phyloP scores from a whole-genome alignment of 768 basidiomycete genomes.

The Cyclocybe cylindracea region DNA sequence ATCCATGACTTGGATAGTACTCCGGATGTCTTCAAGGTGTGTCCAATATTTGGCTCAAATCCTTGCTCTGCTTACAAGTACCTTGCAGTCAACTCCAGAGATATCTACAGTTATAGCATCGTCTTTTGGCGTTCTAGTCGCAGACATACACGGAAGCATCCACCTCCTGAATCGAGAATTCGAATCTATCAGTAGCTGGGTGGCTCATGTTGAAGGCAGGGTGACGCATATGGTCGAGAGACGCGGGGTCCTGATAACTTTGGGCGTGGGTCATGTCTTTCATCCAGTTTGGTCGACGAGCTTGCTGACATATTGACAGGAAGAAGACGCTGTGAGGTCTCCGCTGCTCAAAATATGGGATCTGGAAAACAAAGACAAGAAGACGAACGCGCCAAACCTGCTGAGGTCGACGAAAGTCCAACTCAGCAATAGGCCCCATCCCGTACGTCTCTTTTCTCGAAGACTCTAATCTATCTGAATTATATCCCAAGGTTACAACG shows the following conservation, averaged over 20 bases:
- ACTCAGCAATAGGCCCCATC: conserved; percentile 74
- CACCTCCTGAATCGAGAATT: conserved; percentile 78
- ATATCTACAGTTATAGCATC: conserved; percentile 71
- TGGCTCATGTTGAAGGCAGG: conserved; percentile 76
- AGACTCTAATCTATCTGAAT: background rate
- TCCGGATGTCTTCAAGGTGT: conserved; percentile 80
- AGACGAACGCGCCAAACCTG: conserved; percentile 58
- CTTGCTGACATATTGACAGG: conserved; percentile 44
- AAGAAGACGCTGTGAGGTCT: conserved; percentile 68
- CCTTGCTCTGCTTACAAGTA: background rate
- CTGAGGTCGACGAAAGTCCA: conserved; percentile 80
- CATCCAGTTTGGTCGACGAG: background rate
- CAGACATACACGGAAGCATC: conserved; percentile 84
- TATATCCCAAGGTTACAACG: conserved; percentile 59
- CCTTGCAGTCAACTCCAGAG: conserved; percentile 58
- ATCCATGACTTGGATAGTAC: conserved; percentile 71
- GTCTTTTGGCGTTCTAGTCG: conserved; percentile 69
- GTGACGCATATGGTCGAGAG: conserved; percentile 88
- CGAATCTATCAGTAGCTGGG: conserved; percentile 70
- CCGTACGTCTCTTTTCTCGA: conserved; percentile 41
- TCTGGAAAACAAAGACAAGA: conserved; percentile 68
- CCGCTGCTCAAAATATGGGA: conserved; percentile 91
- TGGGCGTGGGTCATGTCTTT: conserved; percentile 65
- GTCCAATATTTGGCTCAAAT: background rate
- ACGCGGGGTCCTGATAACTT: conserved; percentile 79